Conservation (phyloP, 768 basidiomycete species). For the Lentinula guzmanii region DNA sequence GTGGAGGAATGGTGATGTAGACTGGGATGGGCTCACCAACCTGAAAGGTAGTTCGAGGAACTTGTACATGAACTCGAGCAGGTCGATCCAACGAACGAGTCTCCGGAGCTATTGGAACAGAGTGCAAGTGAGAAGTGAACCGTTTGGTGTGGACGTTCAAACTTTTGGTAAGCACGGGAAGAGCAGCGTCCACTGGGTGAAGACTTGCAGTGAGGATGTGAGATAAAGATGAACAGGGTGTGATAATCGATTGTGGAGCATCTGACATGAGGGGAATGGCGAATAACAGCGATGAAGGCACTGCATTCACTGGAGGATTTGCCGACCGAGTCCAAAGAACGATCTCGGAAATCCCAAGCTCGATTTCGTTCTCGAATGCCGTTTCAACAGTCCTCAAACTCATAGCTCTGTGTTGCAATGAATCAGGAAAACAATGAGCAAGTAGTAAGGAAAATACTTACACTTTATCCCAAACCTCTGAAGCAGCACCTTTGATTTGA, state of each 20-base stretch:
- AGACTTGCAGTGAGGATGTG: slow-evolving; percentile 69
- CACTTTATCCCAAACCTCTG: slow-evolving; percentile 61
- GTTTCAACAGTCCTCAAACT: slow-evolving; percentile 63
- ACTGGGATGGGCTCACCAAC: slow-evolving; percentile 72
- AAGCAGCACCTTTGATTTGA: slow-evolving; percentile 66
- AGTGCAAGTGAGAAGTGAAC: slow-evolving; percentile 59
- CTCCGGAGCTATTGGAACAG: slow-evolving; percentile 55
- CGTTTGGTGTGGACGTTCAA: slow-evolving; percentile 68
- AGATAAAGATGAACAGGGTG: slow-evolving; percentile 64
- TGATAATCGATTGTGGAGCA: slow-evolving; percentile 78
- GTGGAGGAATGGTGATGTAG: slow-evolving; percentile 78
- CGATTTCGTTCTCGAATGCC: slow-evolving; percentile 55
- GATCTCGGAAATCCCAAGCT: slow-evolving; percentile 54
- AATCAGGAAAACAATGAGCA: slow-evolving; percentile 8
- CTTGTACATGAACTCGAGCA: slow-evolving; percentile 59
- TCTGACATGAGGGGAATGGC: slow-evolving; percentile 74
- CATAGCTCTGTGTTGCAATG: slow-evolving; percentile 42
- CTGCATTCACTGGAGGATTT: slow-evolving; percentile 22
- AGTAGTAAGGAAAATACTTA: slow-evolving; percentile 33
- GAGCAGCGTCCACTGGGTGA: slow-evolving; percentile 37
- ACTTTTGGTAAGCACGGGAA: slow-evolving; percentile 42
- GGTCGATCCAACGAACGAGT: slow-evolving; percentile 55
- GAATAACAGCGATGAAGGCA: slow-evolving; percentile 71
- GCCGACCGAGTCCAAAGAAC: slow-evolving; percentile 45
- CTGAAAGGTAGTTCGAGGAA: slow-evolving; percentile 67